Base-by-base conservation (phyloP, 345 rosid genomes). In the Toxicodendron radicans region DNA sequence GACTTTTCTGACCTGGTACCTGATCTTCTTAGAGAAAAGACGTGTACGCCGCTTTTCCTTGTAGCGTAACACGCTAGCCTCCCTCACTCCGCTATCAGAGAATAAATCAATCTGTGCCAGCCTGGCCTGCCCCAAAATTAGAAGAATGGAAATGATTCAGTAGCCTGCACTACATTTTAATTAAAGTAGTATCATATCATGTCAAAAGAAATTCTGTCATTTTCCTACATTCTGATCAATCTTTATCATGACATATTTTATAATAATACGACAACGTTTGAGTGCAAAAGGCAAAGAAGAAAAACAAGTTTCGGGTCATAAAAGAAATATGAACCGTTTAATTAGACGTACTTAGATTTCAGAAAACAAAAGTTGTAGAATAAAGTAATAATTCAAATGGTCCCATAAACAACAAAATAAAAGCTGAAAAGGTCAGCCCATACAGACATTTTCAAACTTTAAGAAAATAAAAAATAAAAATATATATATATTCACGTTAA, bases 1-100 rank as follows among this genome's bases (percentile, higher is more conserved):
- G 80, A 88, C 86, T 85, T 95, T 93, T 17, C 99, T 84, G 77
- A 95, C 97, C 65, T 91, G 87, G 76, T 93, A 95, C 45, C 99
- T 85, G 79, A 95, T 91, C 86, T 93, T 95, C 83, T 88, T 95
- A 7, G 97, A 93, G 79, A 90, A 93, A 6, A 95, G 89, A 17
- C 99, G 92, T 3, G 84, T 88, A 43, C 93, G 87, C 21, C 99
- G 90, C 78, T 93, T 95, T 81, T 95, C 97, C 74, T 87, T 95
- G 82, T 93, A 95, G 72, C 99, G 91, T 60, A 87, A 53, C 38
- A 95, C 98, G 70, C 98, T 88, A 38, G 98, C 98, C 67, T 93
- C 98, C 73, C 99, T 82, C 79, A 85, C 49, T 13, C 94, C 92
- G 54, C 75, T 79, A 10, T 87, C 96, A 11, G 85, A 79, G 72